Evolutionary conservation across 768 basidiomycete species (phyloP), one percentile per base, ranked within the genome.

Genomic region (Hortiboletus campestris): DNA sequence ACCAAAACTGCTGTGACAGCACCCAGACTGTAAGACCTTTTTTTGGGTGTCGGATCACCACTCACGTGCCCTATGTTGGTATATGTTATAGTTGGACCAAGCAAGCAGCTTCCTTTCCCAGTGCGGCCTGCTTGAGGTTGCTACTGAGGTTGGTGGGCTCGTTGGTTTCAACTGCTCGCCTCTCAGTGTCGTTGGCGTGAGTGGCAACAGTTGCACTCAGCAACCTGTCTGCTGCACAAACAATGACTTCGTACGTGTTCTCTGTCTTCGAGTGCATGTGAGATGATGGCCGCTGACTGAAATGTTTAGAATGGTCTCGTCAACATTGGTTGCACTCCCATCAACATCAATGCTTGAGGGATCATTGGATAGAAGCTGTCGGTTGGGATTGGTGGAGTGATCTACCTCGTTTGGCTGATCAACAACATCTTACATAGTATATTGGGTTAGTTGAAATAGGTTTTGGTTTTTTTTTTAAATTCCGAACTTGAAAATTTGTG

Each of bases 1-100:
- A 1, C 2, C 10, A 38, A 14, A 12, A 28, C 6, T 67, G 66
- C 49, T 67, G 66, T n/a, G 11, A 64, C 35, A 13, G 4, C 0
- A 20, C 28, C 4, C 34, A 63, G 49, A 36, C 1, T 11, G 63
- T 65, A 20, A 29, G 3, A 2, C 3, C 12, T 13, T 19, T 22
- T 19, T 20, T 8, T 11, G 10, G 6, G 2, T 34, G 5, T 11
- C 10, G 13, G 11, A 6, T 14, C 17, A 1, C 0, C 1, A 12
- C 16, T 50, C 22, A 60, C 9, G 6, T 22, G 13, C 4, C 38
- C 17, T 20, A 4, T 6, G 11, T 29, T n/a, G 35, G 2, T 5
- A n/a, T n/a, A n/a, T n/a, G 22, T 12, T 14, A 16, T 28, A 43
- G 47, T 0, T 39, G 7, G 6, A 8, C 10, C 19, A 42, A 8